Evolutionary conservation across 1,284 basidiomycete genomes (phyloP).

Genomic region (Ceratobasidium sp.): DNA sequence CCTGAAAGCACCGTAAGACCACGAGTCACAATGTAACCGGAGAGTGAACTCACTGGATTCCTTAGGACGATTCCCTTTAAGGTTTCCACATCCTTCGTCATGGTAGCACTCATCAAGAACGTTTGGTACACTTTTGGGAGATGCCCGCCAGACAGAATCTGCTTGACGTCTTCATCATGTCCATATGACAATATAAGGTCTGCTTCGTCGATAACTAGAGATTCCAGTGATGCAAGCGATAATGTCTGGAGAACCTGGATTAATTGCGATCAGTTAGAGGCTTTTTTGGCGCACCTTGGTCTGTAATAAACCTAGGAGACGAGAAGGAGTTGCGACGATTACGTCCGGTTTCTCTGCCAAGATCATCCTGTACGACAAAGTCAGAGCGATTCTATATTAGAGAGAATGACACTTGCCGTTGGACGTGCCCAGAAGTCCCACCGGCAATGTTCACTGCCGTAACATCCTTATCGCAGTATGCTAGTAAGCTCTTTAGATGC

Average conservation of each 20-base stretch:
- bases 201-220: slow-evolving; percentile 97
- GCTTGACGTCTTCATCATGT: slow-evolving; percentile 89
- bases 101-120: slow-evolving; percentile 97
- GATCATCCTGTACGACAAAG: slow-evolving; percentile 64
- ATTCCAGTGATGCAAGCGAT: slow-evolving; percentile 72
- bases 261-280: slow-evolving; percentile 1
- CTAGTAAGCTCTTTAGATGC: slow-evolving; percentile 73
- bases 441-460: slow-evolving; percentile 82
- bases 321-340: slow-evolving; percentile 90
- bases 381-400: background rate
- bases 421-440: slow-evolving; percentile 76
- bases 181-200: slow-evolving; percentile 98
- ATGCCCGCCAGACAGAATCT: slow-evolving; percentile 80
- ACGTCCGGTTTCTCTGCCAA: slow-evolving; percentile 94
- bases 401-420: slow-evolving; percentile 66
- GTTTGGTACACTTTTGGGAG: slow-evolving; percentile 93
- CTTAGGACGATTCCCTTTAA: slow-evolving; percentile 89
- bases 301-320: slow-evolving; percentile 81
- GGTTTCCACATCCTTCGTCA: slow-evolving; percentile 94
- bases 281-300: slow-evolving; percentile 65
- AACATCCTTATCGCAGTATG: slow-evolving; percentile 83
- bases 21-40: background rate
- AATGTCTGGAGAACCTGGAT: slow-evolving; percentile 60
- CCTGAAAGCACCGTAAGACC: slow-evolving; percentile 59
- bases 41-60: slow-evolving; percentile 74